Percentiles rank a stretch among this genome's conserved stretches.
Evolutionary conservation across 1,139 yeast species (phyloP).

Genomic region (Torulaspora globosa): DNA sequence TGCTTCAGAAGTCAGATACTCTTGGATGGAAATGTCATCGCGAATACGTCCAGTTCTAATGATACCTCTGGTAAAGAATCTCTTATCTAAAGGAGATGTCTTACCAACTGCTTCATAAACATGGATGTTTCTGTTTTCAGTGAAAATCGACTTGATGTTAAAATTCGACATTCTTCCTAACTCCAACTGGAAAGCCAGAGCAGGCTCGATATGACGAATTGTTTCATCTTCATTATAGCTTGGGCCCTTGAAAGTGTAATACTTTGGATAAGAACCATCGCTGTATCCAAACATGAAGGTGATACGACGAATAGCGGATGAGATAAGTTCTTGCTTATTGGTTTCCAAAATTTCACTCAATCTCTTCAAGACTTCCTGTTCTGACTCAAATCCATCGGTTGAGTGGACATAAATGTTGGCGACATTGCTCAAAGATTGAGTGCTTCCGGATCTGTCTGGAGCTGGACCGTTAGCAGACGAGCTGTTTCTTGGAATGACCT

Average conservation of each 20-base stretch:
- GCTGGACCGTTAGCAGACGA: conserved; percentile 40
- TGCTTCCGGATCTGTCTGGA: conserved; percentile 44
- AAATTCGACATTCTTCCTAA: conserved; percentile 91
- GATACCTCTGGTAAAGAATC: conserved; percentile 95
- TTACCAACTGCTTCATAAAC: conserved; percentile 96
- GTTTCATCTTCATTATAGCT: conserved; percentile 77
- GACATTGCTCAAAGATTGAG: conserved; percentile 58
- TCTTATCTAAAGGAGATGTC: conserved; percentile 87
- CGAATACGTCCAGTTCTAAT: conserved; percentile 93
- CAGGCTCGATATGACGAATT: conserved; percentile 97
- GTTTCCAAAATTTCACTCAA: conserved; percentile 65
- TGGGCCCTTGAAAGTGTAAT: conserved; percentile 92
- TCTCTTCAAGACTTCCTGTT: conserved; percentile 61
- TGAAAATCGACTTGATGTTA: conserved; percentile 88
- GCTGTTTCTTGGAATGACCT: conserved; percentile 51
- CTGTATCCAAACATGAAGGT: conserved; percentile 83
- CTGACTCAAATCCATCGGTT: conserved; percentile 69
- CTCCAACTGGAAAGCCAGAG: conserved; percentile 95
- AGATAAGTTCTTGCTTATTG: conserved; percentile 61
- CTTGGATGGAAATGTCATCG: conserved; percentile 88
- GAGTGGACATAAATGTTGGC: conserved; percentile 73
- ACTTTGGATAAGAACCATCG: conserved; percentile 86
- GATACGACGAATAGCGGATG: conserved; percentile 80
- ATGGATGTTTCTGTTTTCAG: conserved; percentile 95
- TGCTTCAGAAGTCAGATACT: conserved; percentile 92